phyloP scores from a whole-genome alignment of 2,329 filamentous ascomycete genomes.

The Ophiostoma himal-ulmi region DNA sequence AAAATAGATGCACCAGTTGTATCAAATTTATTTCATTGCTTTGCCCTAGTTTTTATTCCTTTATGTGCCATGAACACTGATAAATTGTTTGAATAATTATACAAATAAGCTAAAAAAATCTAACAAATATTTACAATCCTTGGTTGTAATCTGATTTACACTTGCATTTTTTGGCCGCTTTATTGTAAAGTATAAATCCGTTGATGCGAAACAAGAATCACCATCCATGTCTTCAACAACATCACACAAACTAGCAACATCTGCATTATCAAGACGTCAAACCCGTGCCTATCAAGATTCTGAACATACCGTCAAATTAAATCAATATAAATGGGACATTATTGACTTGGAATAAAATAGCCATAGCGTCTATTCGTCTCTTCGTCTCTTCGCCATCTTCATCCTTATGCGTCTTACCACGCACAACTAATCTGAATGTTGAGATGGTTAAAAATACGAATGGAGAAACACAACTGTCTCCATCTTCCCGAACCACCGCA shows the following conservation, averaged over 20 bases:
- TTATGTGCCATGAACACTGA: neutral
- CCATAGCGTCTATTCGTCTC: neutral
- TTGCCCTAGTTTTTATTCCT: neutral
- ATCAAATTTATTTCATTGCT: neutral
- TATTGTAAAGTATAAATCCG: too few species aligned
- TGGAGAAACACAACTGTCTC: neutral
- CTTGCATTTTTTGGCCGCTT: too few species aligned
- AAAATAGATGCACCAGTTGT: neutral
- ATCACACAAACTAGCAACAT: neutral
- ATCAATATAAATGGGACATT: neutral
- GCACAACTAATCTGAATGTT: neutral
- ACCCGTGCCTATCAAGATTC: neutral
- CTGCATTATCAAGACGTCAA: neutral
- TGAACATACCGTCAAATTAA: neutral
- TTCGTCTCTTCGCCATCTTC: neutral
- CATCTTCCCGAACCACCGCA: conserved; percentile 5
- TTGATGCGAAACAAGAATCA: too few species aligned
- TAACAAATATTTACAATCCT: too few species aligned
- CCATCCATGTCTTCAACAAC: too few species aligned
- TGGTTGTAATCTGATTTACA: too few species aligned
- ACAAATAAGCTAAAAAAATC: too few species aligned
- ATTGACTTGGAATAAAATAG: neutral
- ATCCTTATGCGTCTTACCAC: neutral
- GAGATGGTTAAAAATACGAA: neutral
- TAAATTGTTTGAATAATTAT: too few species aligned